These are phyloP conservation scores for Monosporascus ibericus DNA, from an alignment of 2,329 filamentous ascomycete genomes.

Conservation along the genomic window DNA sequence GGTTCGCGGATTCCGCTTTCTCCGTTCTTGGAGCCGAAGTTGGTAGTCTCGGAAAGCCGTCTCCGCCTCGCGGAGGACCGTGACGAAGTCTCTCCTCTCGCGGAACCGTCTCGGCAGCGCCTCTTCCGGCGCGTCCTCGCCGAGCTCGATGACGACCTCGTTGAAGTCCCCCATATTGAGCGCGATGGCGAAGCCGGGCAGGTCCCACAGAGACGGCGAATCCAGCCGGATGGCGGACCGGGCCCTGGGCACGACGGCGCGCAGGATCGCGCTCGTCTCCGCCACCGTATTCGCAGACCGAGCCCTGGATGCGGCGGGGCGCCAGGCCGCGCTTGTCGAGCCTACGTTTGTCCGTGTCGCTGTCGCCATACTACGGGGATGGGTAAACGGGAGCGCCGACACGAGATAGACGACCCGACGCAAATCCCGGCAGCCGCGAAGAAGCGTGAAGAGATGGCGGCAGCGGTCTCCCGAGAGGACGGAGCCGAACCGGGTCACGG, in stretches of 20 bases:
- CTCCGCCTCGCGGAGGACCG: neutral
- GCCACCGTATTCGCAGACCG: neutral
- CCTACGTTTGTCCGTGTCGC: no score
- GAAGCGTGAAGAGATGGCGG: neutral
- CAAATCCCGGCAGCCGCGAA: neutral
- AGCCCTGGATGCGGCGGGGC: no score
- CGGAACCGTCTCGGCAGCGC: neutral
- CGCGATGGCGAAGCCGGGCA: neutral
- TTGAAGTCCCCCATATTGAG: neutral
- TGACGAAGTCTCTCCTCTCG: neutral
- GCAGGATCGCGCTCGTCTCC: neutral
- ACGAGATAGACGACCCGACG: neutral
- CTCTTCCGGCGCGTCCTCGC: neutral
- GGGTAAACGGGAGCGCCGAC: no score
- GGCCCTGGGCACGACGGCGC: no score
- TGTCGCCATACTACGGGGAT: no score
- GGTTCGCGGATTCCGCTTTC: neutral
- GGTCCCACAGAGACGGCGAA: neutral
- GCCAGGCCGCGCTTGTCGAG: no score
- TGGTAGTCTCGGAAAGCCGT: neutral
- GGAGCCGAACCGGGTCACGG: neutral
- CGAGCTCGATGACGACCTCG: neutral
- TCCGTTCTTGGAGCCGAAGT: no score
- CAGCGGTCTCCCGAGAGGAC: neutral
- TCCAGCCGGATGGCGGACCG: neutral